These are phyloP conservation scores for Acacia confusa DNA, from an alignment of 306 rosid species.

Conservation along the genomic window DNA sequence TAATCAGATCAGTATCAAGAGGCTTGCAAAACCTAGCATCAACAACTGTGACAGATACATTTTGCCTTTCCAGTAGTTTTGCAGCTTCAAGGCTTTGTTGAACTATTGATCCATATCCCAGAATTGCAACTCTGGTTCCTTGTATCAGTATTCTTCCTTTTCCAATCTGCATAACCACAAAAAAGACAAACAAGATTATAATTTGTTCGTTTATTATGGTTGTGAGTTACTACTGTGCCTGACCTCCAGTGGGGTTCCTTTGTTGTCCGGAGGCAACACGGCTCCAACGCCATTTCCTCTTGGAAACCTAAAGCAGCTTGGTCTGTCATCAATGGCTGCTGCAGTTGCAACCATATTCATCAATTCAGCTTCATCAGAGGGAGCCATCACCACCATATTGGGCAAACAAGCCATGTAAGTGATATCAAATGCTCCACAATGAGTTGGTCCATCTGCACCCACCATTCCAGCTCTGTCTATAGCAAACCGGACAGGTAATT, in stretches of 20 bases:
- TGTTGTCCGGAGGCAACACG: conserved; percentile 48
- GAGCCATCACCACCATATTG: conserved; percentile 90
- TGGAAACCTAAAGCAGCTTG: conserved; percentile 83
- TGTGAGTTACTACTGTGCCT: conserved; percentile 28
- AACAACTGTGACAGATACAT: conserved; percentile 58
- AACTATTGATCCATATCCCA: conserved; percentile 69
- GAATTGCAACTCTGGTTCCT: conserved; percentile 68
- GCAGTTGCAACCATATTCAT: conserved; percentile 91
- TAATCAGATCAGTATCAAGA: conserved; percentile 63
- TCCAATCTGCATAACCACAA: conserved; percentile 53
- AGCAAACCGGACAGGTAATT: conserved; percentile 74
- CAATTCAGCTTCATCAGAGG: conserved; percentile 80
- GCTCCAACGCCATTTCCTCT: conserved; percentile 80
- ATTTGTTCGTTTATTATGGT: conserved; percentile 1
- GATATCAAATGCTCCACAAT: conserved; percentile 84
- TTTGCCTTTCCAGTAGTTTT: conserved; percentile 41
- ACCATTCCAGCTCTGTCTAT: conserved; percentile 81
- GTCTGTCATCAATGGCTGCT: conserved; percentile 71
- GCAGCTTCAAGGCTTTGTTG: conserved; percentile 75
- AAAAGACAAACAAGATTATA: neutral
- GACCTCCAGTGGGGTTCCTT: conserved; percentile 73
- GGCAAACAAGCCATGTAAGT: conserved; percentile 88
- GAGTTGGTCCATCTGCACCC: conserved; percentile 92
- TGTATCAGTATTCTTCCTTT: conserved; percentile 65
- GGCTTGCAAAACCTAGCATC: conserved; percentile 89